A percentile compares a stretch with the other conserved stretches of the same genome.
Conservation (phyloP, 2,329 filamentous ascomycete species). For the Colletotrichum limetticola region DNA sequence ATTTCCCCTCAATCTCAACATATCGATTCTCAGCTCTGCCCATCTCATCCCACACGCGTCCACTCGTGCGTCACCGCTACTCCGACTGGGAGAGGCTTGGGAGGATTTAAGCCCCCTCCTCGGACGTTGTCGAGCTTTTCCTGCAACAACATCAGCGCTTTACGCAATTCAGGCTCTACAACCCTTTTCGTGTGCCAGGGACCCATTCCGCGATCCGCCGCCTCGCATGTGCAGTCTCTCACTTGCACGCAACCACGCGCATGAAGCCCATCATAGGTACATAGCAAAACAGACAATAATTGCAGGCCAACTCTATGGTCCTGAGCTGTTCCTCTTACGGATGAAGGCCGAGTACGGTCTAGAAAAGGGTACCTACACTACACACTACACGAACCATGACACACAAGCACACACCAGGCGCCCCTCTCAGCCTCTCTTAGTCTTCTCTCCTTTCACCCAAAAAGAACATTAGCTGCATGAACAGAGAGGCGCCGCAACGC, state of each 20-base stretch:
- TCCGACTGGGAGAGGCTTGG: not conserved
- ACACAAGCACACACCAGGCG: not conserved
- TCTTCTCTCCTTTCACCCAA: not conserved
- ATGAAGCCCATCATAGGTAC: constrained; percentile 12
- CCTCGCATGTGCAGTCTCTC: constrained; percentile 4
- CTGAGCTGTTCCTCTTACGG: not conserved
- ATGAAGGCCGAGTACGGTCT: constrained; percentile 21
- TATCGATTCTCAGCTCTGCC: not conserved
- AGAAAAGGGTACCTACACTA: not conserved
- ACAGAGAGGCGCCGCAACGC: constrained; percentile 21
- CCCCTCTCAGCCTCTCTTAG: not conserved
- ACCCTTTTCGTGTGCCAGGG: not conserved
- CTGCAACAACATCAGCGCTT: constrained; percentile 1
- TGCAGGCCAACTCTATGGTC: not conserved
- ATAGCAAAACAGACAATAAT: not conserved
- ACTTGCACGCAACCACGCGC: constrained; percentile 3
- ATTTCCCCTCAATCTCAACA: not conserved
- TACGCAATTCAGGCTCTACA: not conserved
- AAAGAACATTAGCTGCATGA: constrained; percentile 23
- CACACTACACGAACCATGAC: not conserved
- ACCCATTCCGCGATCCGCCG: constrained; percentile 6
- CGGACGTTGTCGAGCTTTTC: constrained; percentile 4
- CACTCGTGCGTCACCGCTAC: constrained; percentile 27
- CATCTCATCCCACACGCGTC: constrained; percentile 10
- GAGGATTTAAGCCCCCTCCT: not conserved